Evolutionary conservation across 2,329 filamentous ascomycete species (phyloP).

Genomic region (Xylariaceae sp.): DNA sequence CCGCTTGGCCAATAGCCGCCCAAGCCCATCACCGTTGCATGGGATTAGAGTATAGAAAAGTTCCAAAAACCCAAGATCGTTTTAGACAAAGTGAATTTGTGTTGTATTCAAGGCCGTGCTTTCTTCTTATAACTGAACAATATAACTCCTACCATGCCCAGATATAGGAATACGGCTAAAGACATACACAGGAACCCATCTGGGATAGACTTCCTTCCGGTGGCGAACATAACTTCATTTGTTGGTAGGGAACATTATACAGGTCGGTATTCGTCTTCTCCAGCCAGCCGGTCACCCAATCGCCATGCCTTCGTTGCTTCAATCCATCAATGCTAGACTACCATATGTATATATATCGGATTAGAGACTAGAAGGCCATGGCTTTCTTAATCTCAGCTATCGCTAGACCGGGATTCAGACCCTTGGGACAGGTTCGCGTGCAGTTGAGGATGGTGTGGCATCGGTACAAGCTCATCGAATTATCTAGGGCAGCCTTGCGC

Average conservation of each 20-base stretch:
- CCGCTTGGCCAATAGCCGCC: too few relatives aligned
- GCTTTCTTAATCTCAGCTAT: slow-evolving; percentile 99
- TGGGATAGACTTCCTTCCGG: slow-evolving; percentile 23
- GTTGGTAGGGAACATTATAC: slow-evolving; percentile 28
- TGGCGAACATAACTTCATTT: slow-evolving; percentile 31
- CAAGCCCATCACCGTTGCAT: too few relatives aligned
- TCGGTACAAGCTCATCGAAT: slow-evolving; percentile 98
- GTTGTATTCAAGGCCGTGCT: slow-evolving; percentile 10
- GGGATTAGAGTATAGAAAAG: too few relatives aligned
- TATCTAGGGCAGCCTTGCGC: slow-evolving; percentile 91
- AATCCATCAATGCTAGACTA: background rate
- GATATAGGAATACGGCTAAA: slow-evolving; percentile 32
- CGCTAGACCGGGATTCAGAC: slow-evolving; percentile 90
- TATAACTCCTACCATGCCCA: slow-evolving; percentile 30
- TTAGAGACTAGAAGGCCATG: slow-evolving; percentile 78
- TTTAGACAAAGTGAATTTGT: background rate
- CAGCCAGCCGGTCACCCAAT: slow-evolving; percentile 9
- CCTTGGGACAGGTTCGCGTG: slow-evolving; percentile 97
- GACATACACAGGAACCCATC: slow-evolving; percentile 30
- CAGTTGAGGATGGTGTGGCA: slow-evolving; percentile 99
- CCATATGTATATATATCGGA: too few relatives aligned
- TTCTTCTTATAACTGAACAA: slow-evolving; percentile 14
- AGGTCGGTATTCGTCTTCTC: slow-evolving; percentile 14
- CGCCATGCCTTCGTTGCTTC: slow-evolving; percentile 2
- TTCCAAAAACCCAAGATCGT: too few relatives aligned